These are phyloP conservation scores for Allium sativum DNA, from an alignment of 106 monocot species.

Conservation along the genomic window DNA sequence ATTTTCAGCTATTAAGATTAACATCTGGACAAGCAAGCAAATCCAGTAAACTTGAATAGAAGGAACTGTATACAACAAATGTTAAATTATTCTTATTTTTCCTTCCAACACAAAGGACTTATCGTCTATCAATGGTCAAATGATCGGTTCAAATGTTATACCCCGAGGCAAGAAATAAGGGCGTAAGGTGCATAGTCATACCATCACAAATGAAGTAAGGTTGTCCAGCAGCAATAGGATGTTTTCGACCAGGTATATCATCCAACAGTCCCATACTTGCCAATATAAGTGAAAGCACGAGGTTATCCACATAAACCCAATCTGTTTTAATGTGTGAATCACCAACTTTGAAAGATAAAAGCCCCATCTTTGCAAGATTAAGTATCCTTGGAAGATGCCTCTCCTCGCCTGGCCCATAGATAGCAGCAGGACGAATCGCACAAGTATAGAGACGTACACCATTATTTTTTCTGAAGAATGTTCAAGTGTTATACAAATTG, in stretches of 20 bases:
- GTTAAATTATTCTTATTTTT: no score
- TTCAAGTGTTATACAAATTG: background rate
- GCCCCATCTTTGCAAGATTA: conserved; percentile 68
- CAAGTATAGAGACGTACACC: conserved; percentile 70
- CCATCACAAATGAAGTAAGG: conserved; percentile 97
- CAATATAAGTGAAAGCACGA: conserved; percentile 80
- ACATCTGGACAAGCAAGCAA: no score
- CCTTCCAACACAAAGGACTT: no score
- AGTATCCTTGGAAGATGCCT: conserved; percentile 89
- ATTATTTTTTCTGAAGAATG: conserved; percentile 36
- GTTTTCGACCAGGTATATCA: conserved; percentile 66
- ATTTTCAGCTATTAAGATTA: no score
- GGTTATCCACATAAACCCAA: conserved; percentile 94
- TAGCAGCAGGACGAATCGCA: conserved; percentile 90
- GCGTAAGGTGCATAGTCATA: conserved; percentile 11
- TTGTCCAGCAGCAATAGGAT: conserved; percentile 81
- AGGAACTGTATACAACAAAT: no score
- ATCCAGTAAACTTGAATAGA: no score
- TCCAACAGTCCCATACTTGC: conserved; percentile 90
- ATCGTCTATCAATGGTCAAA: background rate
- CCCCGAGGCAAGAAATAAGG: background rate
- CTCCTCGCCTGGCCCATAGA: conserved; percentile 97
- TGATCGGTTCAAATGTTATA: background rate
- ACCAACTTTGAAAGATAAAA: conserved; percentile 69
- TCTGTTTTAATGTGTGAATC: conserved; percentile 64